phyloP scores from a whole-genome alignment of 2,329 filamentous ascomycete species.

The Paradendryphiella salina region DNA sequence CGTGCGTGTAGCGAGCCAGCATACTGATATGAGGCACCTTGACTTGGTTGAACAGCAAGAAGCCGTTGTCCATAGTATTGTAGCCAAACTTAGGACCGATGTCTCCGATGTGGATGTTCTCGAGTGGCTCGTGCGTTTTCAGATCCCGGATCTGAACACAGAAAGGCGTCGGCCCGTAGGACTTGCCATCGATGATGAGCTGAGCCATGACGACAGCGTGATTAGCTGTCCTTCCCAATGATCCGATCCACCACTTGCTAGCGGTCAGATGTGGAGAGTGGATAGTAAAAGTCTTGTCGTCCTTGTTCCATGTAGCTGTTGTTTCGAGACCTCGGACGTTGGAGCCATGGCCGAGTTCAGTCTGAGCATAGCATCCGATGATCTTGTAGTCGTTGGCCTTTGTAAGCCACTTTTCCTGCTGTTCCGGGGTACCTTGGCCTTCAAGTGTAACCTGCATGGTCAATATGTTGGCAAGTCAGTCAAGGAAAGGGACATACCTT shows the following conservation, averaged over 20 bases:
- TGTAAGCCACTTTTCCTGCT: conserved; percentile 73
- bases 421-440: conserved; percentile 72
- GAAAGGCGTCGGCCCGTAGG: conserved; percentile 75
- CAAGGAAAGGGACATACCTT: conserved; percentile 50
- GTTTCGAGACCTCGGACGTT: conserved; percentile 68
- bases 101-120: conserved; percentile 69
- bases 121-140: conserved; percentile 55
- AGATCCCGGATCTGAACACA: conserved; percentile 68
- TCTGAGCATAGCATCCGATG: conserved; percentile 81
- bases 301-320: conserved; percentile 71
- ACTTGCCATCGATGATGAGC: conserved; percentile 68
- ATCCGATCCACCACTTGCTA: conserved; percentile 85
- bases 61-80: conserved; percentile 83
- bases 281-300: conserved; percentile 74
- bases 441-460: conserved; percentile 62
- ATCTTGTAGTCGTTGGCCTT: conserved; percentile 69
- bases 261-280: conserved; percentile 74
- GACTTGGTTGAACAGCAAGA: conserved; percentile 74
- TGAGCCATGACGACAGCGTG: conserved; percentile 80
- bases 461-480: conserved; percentile 2
- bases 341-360: conserved; percentile 76
- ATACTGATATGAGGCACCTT: conserved; percentile 75
- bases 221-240: conserved; percentile 74
- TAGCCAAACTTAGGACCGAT: conserved; percentile 81
- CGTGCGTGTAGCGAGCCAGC: conserved; percentile 69